Evolutionary conservation across 108 stramenopile genomes (phyloP), one percentile per base, ranked within the genome.

Genomic region (Pseudonitzschia delicatissima): DNA sequence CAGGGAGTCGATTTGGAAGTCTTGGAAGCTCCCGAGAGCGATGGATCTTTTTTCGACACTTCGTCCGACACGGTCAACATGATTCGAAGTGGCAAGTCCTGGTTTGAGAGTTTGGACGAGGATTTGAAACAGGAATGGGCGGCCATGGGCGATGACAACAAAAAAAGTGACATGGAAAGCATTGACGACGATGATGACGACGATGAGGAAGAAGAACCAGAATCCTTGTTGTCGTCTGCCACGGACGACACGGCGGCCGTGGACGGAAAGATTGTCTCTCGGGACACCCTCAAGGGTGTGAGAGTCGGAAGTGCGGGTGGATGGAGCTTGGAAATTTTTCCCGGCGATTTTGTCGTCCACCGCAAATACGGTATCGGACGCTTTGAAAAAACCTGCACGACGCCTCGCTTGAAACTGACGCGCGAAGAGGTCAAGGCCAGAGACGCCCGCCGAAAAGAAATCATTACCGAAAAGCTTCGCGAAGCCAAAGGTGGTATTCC

Each of bases 261-360:
- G 31, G 74, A 87, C 67, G 86, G 86, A 15, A 73, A 79, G 57
- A 69, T 90, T 12, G 74, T 78, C 23, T 61, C 70, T 40, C 66
- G 82, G 29, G 82, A 86, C 15, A 42, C 72, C 21, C 61, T 84
- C n/a, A 77, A 84, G 65, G 91, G 91, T 35, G 79, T 90, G 9
- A 59, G 83, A 58, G 84, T 93, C 12, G 87, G 87, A 2, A 80
- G 80, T 57, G 87, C 88, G 5, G 91, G 91, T 11, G 88, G 88
- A 37, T 90, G 91, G 87, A 61, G 72, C 7, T 63, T 93, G 18
- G 91, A 93, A 78, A 77, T 93, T 4, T 88, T 82, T 64, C 88
- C 91, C 35, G 91, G 91, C 34, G 91, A 93, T 60, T 93, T 87
- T 62, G 87, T 93, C 21, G 91, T 93, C 2, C 91, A 93, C 66